These are phyloP conservation scores for Carex pumila DNA, from an alignment of 176 grass and related monocot species.

Conservation along the genomic window DNA sequence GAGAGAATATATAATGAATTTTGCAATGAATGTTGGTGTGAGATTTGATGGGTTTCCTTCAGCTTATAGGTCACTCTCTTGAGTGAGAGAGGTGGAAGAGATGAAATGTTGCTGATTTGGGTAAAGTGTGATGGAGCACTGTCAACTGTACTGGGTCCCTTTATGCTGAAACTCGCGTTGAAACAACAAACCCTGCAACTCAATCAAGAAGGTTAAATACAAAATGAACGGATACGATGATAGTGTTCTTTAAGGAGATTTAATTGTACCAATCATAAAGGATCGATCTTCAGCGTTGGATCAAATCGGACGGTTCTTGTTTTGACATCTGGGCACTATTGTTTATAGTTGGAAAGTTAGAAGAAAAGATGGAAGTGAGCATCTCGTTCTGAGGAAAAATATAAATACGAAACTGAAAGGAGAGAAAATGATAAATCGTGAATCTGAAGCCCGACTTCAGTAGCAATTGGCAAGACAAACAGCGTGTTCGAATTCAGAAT, in stretches of 20 bases:
- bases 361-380: background rate
- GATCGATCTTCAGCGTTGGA: background rate
- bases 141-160: background rate
- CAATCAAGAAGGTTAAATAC: background rate
- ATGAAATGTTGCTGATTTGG: conserved; percentile 19
- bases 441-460: background rate
- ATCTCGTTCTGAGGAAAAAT: background rate
- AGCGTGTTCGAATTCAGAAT: no score
- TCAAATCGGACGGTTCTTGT: background rate
- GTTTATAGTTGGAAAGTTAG: background rate
- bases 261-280: no score
- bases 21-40: conserved; percentile 18
- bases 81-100: background rate
- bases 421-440: background rate
- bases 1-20: conserved; percentile 3
- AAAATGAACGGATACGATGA: background rate
- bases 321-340: background rate
- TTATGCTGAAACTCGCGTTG: background rate
- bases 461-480: background rate
- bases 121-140: background rate
- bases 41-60: conserved; percentile 16
- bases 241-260: background rate
- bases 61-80: conserved; percentile 8
- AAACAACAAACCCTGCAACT: background rate
- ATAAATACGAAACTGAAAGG: no score